Base-by-base conservation (phyloP, 1,284 basidiomycete genomes). In the Leccinum fallax region DNA sequence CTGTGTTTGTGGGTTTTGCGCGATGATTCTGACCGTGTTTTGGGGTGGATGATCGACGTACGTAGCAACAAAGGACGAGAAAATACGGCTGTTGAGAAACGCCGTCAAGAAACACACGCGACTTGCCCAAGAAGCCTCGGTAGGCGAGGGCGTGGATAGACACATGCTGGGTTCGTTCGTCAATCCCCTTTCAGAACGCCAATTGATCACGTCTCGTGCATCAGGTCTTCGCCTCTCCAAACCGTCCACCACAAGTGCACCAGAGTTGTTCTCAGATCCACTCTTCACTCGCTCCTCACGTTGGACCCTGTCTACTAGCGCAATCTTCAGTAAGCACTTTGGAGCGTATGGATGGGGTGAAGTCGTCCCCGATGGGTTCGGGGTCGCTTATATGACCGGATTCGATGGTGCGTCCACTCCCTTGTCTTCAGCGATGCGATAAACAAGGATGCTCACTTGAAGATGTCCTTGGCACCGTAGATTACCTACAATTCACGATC, bases 321-420 rank as follows among this genome's bases (percentile, higher is more conserved):
- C 93, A 24, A 84, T 97, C 58, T 94, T 91, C 74, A 92, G 90
- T 24, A 88, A 88, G 64, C 85, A 90, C 71, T 89, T 96, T 71
- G 81, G 82, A 53, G 87, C 84, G 24, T 96, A 95, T 77, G 94
- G 94, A 36, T 95, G 91, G 89, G 93, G 92, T 58, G 92, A 93
- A 80, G 92, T 94, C 60, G 88, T 92, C 15, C 86, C 88, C 2
- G 84, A 92, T 65, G 92, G 92, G 5, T 92, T 92, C 70, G 91
- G 90, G 36, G 84, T 91, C 36, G 86, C 89, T 28, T 92, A 92
- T 68, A 85, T 90, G 85, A 89, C 89, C 19, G 88, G 89, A 48
- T 88, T 85, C 69, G 85, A 91, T 69, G 86, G 84, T 83, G 55
- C 48, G 82, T 71, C 21, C 36, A 8, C 40, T 2, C 24, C 2